A percentile compares a stretch with the other conserved stretches of the same genome.
Evolutionary conservation across 2,329 filamentous ascomycete genomes (phyloP).

Genomic region (Fusarium sp.): DNA sequence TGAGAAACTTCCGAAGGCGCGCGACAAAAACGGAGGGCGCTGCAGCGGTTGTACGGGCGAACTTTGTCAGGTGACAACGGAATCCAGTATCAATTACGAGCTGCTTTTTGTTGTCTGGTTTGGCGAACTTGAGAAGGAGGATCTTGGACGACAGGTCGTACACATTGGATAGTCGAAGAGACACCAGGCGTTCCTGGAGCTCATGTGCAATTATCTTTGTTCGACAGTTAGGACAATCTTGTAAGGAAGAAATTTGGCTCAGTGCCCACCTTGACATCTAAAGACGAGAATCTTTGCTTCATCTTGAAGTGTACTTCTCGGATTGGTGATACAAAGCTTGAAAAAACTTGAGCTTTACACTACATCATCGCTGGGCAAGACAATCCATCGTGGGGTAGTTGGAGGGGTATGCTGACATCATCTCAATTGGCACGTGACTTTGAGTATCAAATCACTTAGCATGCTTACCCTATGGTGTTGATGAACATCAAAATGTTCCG

Average conservation of each 20-base stretch:
- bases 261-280: slow-evolving; percentile 75
- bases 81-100: slow-evolving; percentile 95
- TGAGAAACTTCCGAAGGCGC: slow-evolving; percentile 86
- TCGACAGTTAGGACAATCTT: slow-evolving; percentile 11
- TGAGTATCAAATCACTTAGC: neutral
- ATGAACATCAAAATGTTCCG: neutral
- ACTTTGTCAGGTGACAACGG: slow-evolving; percentile 92
- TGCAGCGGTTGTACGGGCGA: slow-evolving; percentile 86
- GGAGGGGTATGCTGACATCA: slow-evolving; percentile 43
- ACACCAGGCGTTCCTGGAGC: slow-evolving; percentile 80
- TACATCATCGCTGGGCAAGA: slow-evolving; percentile 24
- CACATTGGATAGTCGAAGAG: slow-evolving; percentile 88
- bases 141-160: slow-evolving; percentile 97
- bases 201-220: slow-evolving; percentile 91
- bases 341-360: slow-evolving; percentile 29
- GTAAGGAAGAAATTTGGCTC: neutral
- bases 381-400: slow-evolving; percentile 30
- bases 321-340: slow-evolving; percentile 12
- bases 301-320: slow-evolving; percentile 58
- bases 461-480: neutral
- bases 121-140: slow-evolving; percentile 94
- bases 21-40: slow-evolving; percentile 88
- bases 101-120: slow-evolving; percentile 89
- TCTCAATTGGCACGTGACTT: slow-evolving; percentile 24
- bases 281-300: slow-evolving; percentile 85